These are phyloP conservation scores for Penicillium sumatraense DNA, from an alignment of 2,329 filamentous ascomycete genomes.

Conservation along the genomic window DNA sequence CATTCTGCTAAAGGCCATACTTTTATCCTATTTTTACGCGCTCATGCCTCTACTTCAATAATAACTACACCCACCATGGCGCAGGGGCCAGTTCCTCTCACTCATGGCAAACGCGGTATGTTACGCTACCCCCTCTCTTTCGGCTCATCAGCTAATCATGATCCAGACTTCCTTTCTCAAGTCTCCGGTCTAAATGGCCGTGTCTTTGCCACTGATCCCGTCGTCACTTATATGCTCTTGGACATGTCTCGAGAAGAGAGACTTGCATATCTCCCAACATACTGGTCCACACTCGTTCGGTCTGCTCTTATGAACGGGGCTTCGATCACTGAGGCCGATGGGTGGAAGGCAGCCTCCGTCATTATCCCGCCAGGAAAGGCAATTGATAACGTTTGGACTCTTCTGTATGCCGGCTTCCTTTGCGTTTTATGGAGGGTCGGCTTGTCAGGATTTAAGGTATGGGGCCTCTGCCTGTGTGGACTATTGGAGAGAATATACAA, in stretches of 20 bases:
- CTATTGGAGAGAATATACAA: background rate
- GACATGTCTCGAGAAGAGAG: slow-evolving; percentile 23
- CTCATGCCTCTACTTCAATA: background rate
- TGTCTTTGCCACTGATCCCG: slow-evolving; percentile 26
- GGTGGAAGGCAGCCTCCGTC: slow-evolving; percentile 27
- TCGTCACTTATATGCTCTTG: slow-evolving; percentile 28
- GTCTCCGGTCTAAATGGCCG: slow-evolving; percentile 25
- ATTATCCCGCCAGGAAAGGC: slow-evolving; percentile 20
- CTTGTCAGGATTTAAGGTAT: slow-evolving; percentile 22
- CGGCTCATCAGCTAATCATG: background rate
- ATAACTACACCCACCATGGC: slow-evolving; percentile 8
- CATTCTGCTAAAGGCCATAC: slow-evolving; percentile 1
- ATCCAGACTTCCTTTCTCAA: slow-evolving; percentile 14
- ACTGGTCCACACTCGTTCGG: slow-evolving; percentile 23
- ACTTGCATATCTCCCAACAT: slow-evolving; percentile 24
- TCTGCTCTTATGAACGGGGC: slow-evolving; percentile 27
- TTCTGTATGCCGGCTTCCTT: slow-evolving; percentile 24
- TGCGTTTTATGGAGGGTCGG: slow-evolving; percentile 26
- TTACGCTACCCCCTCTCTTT: background rate
- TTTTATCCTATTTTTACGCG: slow-evolving; percentile 1
- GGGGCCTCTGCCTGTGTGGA: background rate
- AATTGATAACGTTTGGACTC: slow-evolving; percentile 24
- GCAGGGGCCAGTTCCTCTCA: slow-evolving; percentile 10
- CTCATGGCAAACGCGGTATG: slow-evolving; percentile 19
- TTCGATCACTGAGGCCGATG: slow-evolving; percentile 28